A percentile compares a stretch with the other conserved stretches of the same genome.
phyloP scores from a whole-genome alignment of 176 grass and related monocot genomes.

The Aegilops speltoides region DNA sequence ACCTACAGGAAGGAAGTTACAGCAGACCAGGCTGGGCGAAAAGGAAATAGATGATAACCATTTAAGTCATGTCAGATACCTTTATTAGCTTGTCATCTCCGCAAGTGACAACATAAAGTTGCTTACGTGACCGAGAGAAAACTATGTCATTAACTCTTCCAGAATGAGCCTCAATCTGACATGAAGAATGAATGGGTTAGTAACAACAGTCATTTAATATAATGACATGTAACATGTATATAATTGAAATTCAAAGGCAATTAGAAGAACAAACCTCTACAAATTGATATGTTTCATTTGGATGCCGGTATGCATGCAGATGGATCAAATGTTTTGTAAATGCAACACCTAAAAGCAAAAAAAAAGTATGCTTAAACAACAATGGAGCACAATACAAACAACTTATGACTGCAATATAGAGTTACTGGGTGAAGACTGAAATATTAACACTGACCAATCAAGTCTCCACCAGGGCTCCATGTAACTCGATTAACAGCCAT shows the following conservation, averaged over 20 bases:
- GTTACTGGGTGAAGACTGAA: no score
- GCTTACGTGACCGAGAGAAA: slow-evolving; percentile 76
- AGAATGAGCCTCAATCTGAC: slow-evolving; percentile 90
- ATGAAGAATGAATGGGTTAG: slow-evolving; percentile 30
- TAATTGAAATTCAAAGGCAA: neutral
- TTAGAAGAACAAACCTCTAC: no score
- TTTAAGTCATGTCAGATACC: slow-evolving; percentile 40
- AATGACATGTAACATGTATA: neutral
- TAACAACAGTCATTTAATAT: neutral
- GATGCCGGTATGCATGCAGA: no score
- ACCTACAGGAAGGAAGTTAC: slow-evolving; percentile 61
- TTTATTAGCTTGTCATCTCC: slow-evolving; percentile 98
- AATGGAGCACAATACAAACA: no score
- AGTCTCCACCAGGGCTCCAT: no score
- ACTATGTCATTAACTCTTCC: slow-evolving; percentile 93
- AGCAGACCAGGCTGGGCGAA: slow-evolving; percentile 16
- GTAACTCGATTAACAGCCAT: no score
- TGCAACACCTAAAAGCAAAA: no score
- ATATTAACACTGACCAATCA: no score
- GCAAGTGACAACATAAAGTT: slow-evolving; percentile 82
- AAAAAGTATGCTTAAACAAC: no score
- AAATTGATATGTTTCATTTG: no score
- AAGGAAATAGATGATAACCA: neutral
- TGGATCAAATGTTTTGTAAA: no score
- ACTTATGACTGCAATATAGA: no score